These are phyloP conservation scores for Mortierella alpina DNA, from an alignment of 192 early-diverging fungal species.

Conservation along the genomic window DNA sequence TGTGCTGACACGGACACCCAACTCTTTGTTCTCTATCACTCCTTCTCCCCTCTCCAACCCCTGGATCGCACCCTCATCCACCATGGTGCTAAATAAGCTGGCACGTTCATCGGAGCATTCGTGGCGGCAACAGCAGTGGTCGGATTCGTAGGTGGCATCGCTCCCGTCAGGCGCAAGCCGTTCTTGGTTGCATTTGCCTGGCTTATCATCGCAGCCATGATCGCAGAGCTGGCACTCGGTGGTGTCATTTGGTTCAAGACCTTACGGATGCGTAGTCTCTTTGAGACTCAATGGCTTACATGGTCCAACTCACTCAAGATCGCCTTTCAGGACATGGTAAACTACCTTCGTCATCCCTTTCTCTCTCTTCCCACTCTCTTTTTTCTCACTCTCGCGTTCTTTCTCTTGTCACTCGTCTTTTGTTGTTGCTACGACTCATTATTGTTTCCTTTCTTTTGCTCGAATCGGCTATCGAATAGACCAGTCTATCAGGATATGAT, in stretches of 20 bases:
- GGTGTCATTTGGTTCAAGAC: slow-evolving; percentile 58
- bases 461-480: background rate
- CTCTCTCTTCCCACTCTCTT: slow-evolving; percentile 6
- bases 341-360: background rate
- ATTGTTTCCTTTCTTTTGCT: background rate
- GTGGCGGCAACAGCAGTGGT: slow-evolving; percentile 24
- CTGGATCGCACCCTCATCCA: background rate
- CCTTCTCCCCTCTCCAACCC: background rate
- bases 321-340: slow-evolving; percentile 55
- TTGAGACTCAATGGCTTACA: slow-evolving; percentile 28
- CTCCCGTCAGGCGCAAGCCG: slow-evolving; percentile 35
- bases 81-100: slow-evolving; percentile 9
- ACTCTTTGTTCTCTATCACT: background rate
- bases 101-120: slow-evolving; percentile 36
- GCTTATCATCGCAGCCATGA: slow-evolving; percentile 31
- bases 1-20: too few relatives aligned
- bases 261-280: slow-evolving; percentile 42
- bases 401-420: background rate
- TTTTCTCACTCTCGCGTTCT: background rate
- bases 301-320: slow-evolving; percentile 34
- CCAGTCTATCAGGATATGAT: slow-evolving; percentile 32
- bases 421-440: background rate
- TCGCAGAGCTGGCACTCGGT: slow-evolving; percentile 42
- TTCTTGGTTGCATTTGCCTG: slow-evolving; percentile 35
- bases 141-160: slow-evolving; percentile 30